Base-by-base conservation (phyloP, 495 filamentous ascomycete genomes). In the Aspergillus taichungensis region DNA sequence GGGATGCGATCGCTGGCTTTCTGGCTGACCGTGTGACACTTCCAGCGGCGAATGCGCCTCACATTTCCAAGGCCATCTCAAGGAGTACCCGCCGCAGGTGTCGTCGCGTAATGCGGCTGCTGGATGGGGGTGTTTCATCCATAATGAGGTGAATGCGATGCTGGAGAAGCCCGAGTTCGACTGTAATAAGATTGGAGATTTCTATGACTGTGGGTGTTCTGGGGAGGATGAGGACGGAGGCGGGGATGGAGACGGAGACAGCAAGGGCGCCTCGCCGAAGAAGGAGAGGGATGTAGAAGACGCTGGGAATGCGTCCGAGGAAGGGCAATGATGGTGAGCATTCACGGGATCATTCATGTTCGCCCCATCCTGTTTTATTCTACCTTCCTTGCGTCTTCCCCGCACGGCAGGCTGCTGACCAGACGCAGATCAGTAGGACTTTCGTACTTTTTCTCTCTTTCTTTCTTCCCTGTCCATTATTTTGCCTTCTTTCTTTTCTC, bases 141-240 rank as follows among this genome's bases (percentile, higher is more conserved):
- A 98, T 55, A 98, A 98, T 53, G 77, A 88, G 56, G 90, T 98
- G 45, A 98, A 98, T 64, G 78, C 84, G 60, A 79, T 88, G 55
- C 69, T 97, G 44, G 66, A 79, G 45, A 98, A 98, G 64, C 70
- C 75, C 0, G 51, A 79, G 41, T 97, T 95, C 62, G 88, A 97
- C 60, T 98, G 92, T 55, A 80, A 76, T 37, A 84, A 87, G 8
- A 84, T 98, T 46, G 88, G 88, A 3, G 87, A 94, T 46, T 85
- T 87, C 52, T 98, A 98, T 61, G 90, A 98, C 61, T 98, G 92
- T 54, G 92, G 92, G 9, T 98, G 92, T 61, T 85, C 81, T 3
- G 89, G 87, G 28, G 87, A 90, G 42, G 80, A 76, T 18, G 52
- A 59, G 12, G 52, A 38, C 7, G 47, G 52, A 28, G 40, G 32